A percentile compares a stretch with the other conserved stretches of the same genome.
Conservation (phyloP, 371 early-diverging fungal genomes). For the Mortierella sp. region DNA sequence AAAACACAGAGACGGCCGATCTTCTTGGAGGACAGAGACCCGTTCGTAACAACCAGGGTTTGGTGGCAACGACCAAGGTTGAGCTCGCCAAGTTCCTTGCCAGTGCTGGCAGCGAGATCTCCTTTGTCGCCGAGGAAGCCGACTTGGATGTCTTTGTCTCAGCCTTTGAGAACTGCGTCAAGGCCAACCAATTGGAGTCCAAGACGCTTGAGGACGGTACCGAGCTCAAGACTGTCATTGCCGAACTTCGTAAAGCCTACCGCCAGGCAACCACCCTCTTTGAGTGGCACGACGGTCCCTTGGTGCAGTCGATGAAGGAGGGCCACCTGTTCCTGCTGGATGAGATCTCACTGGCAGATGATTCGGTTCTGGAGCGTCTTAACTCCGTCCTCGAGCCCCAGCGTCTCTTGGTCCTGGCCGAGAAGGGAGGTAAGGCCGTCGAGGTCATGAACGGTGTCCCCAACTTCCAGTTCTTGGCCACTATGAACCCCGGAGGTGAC, state of each 20-base stretch:
- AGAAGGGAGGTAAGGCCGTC: constrained; percentile 85
- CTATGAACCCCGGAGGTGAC: constrained; percentile 99
- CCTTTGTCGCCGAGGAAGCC: constrained; percentile 45
- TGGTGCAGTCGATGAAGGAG: constrained; percentile 94
- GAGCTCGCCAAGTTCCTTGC: constrained; percentile 49
- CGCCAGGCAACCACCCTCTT: constrained; percentile 75
- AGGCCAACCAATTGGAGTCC: constrained; percentile 35
- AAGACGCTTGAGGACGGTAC: constrained; percentile 47
- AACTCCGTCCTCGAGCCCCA: constrained; percentile 98
- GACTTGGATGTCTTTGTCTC: constrained; percentile 48
- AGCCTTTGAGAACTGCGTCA: constrained; percentile 52
- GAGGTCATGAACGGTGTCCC: constrained; percentile 80
- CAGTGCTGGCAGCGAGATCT: constrained; percentile 27
- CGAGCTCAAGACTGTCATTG: constrained; percentile 29
- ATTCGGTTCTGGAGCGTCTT: constrained; percentile 99
- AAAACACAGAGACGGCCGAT: constrained; percentile 98
- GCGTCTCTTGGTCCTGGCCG: constrained; percentile 93
- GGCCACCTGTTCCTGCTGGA: constrained; percentile 98
- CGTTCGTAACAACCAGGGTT: constrained; percentile 75
- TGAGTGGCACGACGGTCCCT: constrained; percentile 97
- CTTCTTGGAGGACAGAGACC: constrained; percentile 98
- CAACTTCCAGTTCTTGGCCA: constrained; percentile 97
- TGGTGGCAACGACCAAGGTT: constrained; percentile 60
- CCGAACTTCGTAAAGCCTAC: constrained; percentile 42
- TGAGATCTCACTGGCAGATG: constrained; percentile 99